Evolutionary conservation across 1,139 yeast genomes (phyloP).

Genomic region (Entelexis paramagnoliae): DNA sequence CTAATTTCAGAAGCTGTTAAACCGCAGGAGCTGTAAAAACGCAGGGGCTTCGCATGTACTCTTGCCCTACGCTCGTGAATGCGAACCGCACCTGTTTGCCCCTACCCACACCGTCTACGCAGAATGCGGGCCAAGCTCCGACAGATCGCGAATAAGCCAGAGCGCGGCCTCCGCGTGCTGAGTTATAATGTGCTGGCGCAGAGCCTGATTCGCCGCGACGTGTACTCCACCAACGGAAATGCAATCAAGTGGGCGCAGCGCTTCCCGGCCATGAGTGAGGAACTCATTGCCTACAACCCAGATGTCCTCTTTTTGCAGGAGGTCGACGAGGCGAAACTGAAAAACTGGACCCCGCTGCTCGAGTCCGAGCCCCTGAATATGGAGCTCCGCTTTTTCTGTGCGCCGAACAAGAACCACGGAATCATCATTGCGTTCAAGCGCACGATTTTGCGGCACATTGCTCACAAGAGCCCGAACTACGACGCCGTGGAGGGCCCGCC

Average conservation of each 20-base stretch:
- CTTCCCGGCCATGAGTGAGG: conserved; percentile 14
- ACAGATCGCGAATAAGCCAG: background rate
- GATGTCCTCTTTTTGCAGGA: conserved; percentile 23
- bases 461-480: background rate
- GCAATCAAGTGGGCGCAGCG: conserved; percentile 18
- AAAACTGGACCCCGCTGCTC: conserved; percentile 10
- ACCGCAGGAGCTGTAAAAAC: too few relatives aligned
- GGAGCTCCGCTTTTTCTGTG: background rate
- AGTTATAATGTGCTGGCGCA: conserved; percentile 25
- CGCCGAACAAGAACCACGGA: conserved; percentile 20
- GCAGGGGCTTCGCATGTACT: too few relatives aligned
- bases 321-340: conserved; percentile 17
- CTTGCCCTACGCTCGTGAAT: too few relatives aligned
- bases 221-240: conserved; percentile 22
- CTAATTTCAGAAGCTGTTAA: too few relatives aligned
- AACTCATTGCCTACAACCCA: conserved; percentile 21
- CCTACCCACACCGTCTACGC: background rate
- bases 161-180: conserved; percentile 14
- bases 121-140: background rate
- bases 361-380: conserved; percentile 1
- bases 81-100: too few relatives aligned
- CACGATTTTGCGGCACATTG: background rate
- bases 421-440: conserved; percentile 19
- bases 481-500: background rate
- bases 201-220: conserved; percentile 18